A percentile compares a stretch with the other conserved stretches of the same genome.
phyloP scores from a whole-genome alignment of 202 grass and related monocot genomes.

The Panicum hallii region DNA sequence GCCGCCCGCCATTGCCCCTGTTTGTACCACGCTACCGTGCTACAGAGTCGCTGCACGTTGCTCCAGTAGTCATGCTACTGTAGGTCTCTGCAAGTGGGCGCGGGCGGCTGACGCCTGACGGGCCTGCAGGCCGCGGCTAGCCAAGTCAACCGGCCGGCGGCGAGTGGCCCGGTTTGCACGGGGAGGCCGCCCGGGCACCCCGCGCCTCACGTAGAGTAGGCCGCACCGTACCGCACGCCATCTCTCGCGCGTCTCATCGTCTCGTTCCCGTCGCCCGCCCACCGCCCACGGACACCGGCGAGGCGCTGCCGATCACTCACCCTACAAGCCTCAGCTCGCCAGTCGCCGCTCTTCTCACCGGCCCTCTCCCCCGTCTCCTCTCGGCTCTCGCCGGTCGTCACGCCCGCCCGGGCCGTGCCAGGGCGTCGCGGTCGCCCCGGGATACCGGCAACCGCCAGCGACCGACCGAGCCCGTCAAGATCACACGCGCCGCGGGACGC shows the following conservation, averaged over 20 bases:
- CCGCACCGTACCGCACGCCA: background rate
- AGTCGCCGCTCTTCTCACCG: background rate
- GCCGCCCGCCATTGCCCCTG: background rate
- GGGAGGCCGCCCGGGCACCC: background rate
- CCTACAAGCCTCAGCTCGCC: background rate
- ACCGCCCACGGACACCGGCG: conserved; percentile 2
- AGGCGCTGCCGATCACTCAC: background rate
- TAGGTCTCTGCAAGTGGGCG: background rate
- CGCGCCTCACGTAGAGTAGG: background rate
- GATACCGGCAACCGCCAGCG: conserved; percentile 10
- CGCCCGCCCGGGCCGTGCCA: background rate
- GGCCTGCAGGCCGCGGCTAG: background rate
- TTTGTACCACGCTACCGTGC: background rate
- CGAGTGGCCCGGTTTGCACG: background rate
- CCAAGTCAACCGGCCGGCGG: background rate
- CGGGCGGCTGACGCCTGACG: background rate
- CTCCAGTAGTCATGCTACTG: background rate
- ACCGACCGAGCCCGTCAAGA: conserved; percentile 1
- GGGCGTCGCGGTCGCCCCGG: conserved; percentile 8
- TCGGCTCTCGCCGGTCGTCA: background rate
- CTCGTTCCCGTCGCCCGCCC: background rate
- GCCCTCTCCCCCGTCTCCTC: background rate
- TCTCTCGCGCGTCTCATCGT: background rate
- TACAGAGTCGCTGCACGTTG: background rate
- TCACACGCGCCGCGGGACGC: conserved; percentile 11